Evolutionary conservation across 306 rosid species (phyloP).

Genomic region (Inga laurina): DNA sequence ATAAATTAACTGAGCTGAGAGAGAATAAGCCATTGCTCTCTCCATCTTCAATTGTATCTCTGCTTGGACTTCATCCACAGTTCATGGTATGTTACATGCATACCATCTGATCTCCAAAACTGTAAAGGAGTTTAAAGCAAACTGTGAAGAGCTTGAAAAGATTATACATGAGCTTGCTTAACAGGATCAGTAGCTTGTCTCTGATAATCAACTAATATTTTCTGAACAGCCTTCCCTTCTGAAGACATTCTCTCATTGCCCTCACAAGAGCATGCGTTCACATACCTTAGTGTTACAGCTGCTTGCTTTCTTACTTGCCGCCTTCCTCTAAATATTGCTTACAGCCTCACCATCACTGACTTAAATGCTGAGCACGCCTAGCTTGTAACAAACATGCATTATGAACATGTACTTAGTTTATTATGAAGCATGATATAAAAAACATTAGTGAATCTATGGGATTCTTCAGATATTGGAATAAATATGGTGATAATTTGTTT

Average conservation of each 20-base stretch:
- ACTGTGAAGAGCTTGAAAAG: constrained; percentile 37
- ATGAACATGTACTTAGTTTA: no score
- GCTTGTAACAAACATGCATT: no score
- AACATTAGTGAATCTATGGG: no score
- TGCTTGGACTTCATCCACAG: constrained; percentile 58
- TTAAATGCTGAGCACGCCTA: no score
- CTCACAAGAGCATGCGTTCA: no score
- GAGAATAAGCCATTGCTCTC: constrained; percentile 65
- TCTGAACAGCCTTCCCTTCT: constrained; percentile 11
- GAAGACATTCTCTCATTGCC: constrained; percentile 20
- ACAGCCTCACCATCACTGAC: no score
- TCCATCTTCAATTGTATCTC: constrained; percentile 78
- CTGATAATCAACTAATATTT: constrained; percentile 28
- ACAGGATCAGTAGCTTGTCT: constrained; percentile 47
- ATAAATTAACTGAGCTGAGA: constrained; percentile 47
- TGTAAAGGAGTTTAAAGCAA: constrained; percentile 22
- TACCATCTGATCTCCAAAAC: constrained; percentile 49
- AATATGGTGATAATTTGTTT: no score
- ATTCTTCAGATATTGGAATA: no score
- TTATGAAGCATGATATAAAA: background rate
- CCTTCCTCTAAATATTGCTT: no score
- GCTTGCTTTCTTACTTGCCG: no score
- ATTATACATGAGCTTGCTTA: no score
- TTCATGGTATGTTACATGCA: constrained; percentile 53
- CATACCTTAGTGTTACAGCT: no score